These are phyloP conservation scores for Neocucurbitaria cava DNA, from an alignment of 2,329 filamentous ascomycete species.

Conservation along the genomic window DNA sequence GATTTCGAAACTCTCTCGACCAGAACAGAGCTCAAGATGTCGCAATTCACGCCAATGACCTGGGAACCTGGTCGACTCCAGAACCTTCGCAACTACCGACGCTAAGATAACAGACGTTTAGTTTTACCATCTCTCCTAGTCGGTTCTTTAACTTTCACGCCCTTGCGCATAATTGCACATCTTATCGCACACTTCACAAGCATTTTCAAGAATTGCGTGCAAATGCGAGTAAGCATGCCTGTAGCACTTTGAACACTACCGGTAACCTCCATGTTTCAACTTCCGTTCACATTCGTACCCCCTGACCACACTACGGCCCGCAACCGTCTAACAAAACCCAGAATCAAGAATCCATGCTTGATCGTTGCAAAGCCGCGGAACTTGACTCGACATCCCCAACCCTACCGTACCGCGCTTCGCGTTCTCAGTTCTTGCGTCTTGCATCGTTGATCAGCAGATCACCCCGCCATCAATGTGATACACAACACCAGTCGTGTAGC, in stretches of 20 bases:
- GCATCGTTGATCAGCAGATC: constrained; percentile 13
- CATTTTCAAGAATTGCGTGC: not conserved
- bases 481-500: constrained; percentile 20
- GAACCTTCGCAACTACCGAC: not conserved
- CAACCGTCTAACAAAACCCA: not conserved
- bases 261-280: not conserved
- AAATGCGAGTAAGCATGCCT: not conserved
- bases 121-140: not conserved
- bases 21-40: not conserved
- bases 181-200: not conserved
- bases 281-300: not conserved
- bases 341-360: not conserved
- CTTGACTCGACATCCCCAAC: not conserved
- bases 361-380: not conserved
- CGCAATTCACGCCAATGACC: not conserved
- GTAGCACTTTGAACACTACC: not conserved
- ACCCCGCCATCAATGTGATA: constrained; percentile 25
- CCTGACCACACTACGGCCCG: not conserved
- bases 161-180: not conserved
- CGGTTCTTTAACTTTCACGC: not conserved
- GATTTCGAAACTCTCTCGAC: not conserved
- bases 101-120: not conserved
- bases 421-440: not conserved
- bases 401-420: not conserved
- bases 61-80: not conserved